A percentile compares a stretch with the other conserved stretches of the same genome.
phyloP scores from a whole-genome alignment of 495 filamentous ascomycete species.

The Chlorociboria aeruginascens region DNA sequence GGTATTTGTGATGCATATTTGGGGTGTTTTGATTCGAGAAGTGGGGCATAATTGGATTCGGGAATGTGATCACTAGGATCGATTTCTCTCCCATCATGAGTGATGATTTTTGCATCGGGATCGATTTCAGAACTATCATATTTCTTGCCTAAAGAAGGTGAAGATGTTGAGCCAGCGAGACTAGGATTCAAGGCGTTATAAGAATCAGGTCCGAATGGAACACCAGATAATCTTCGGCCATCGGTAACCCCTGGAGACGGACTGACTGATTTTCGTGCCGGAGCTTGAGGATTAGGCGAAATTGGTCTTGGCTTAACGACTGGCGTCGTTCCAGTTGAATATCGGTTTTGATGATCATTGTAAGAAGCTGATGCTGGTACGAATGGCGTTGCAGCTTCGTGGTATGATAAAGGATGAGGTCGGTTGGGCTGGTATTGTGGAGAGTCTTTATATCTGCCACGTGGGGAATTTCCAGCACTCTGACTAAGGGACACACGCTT shows the following conservation, averaged over 20 bases:
- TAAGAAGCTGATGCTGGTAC: slow-evolving; percentile 10
- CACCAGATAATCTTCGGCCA: slow-evolving; percentile 41
- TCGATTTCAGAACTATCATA: slow-evolving; percentile 21
- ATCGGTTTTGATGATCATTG: slow-evolving; percentile 15
- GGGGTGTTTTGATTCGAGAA: slow-evolving; percentile 66
- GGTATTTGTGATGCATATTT: slow-evolving; percentile 34
- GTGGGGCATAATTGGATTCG: slow-evolving; percentile 82
- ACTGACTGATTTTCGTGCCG: slow-evolving; percentile 65
- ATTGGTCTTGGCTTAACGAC: slow-evolving; percentile 34
- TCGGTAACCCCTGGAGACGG: slow-evolving; percentile 50
- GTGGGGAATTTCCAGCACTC: slow-evolving; percentile 4
- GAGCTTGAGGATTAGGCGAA: slow-evolving; percentile 51
- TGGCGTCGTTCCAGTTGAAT: slow-evolving; percentile 5
- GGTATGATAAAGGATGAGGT: slow-evolving; percentile 6
- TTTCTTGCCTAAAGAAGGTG: slow-evolving; percentile 15
- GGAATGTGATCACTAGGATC: slow-evolving; percentile 92
- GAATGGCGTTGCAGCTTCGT: slow-evolving; percentile 7
- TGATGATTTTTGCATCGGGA: slow-evolving; percentile 54
- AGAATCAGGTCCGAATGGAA: slow-evolving; percentile 84
- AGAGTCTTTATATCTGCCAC: slow-evolving; percentile 10
- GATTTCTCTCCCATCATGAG: slow-evolving; percentile 72
- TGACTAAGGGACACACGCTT: slow-evolving; percentile 18
- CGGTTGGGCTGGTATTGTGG: slow-evolving; percentile 13
- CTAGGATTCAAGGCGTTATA: slow-evolving; percentile 65
- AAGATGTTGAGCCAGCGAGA: slow-evolving; percentile 22